Evolutionary conservation across 208 protist species (phyloP).

Genomic region (Lotmaria passim): DNA sequence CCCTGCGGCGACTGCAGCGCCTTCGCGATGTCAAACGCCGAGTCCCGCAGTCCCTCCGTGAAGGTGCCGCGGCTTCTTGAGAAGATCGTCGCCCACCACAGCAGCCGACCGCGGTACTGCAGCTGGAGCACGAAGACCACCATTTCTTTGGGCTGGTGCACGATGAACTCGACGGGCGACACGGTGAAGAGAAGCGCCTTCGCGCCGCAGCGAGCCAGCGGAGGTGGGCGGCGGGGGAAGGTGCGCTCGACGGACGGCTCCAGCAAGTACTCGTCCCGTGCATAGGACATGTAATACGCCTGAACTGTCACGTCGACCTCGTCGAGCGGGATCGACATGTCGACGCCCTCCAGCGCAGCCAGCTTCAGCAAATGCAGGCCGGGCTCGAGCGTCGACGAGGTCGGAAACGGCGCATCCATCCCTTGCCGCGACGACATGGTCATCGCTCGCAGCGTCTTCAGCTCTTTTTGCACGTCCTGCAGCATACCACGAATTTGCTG

Average conservation of each 20-base stretch:
- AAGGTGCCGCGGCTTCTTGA: conserved; percentile 37
- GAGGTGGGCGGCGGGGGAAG: conserved; percentile 29
- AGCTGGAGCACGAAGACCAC: conserved; percentile 60
- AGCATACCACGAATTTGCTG: conserved; percentile 32
- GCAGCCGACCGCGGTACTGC: conserved; percentile 40
- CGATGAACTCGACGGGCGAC: conserved; percentile 50
- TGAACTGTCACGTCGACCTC: conserved; percentile 55
- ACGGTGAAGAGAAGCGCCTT: conserved; percentile 45
- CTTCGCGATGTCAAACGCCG: conserved; percentile 50
- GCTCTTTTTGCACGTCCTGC: conserved; percentile 34
- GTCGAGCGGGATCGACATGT: conserved; percentile 52
- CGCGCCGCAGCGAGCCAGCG: conserved; percentile 35
- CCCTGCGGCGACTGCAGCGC: conserved; percentile 45
- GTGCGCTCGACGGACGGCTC: conserved; percentile 42
- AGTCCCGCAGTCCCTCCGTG: conserved; percentile 49
- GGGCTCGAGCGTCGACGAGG: conserved; percentile 28
- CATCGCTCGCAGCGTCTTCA: conserved; percentile 28
- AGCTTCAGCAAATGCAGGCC: conserved; percentile 55
- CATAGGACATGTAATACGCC: conserved; percentile 63
- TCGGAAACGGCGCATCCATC: conserved; percentile 39
- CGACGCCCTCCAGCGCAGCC: conserved; percentile 49
- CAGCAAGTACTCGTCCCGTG: conserved; percentile 48
- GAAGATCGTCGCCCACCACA: conserved; percentile 69
- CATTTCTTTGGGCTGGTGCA: conserved; percentile 50
- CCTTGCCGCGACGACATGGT: conserved; percentile 17